A percentile compares a stretch with the other conserved stretches of the same genome.
Evolutionary conservation across 371 early-diverging fungal species (phyloP).

Genomic region (Mortierella sp.): DNA sequence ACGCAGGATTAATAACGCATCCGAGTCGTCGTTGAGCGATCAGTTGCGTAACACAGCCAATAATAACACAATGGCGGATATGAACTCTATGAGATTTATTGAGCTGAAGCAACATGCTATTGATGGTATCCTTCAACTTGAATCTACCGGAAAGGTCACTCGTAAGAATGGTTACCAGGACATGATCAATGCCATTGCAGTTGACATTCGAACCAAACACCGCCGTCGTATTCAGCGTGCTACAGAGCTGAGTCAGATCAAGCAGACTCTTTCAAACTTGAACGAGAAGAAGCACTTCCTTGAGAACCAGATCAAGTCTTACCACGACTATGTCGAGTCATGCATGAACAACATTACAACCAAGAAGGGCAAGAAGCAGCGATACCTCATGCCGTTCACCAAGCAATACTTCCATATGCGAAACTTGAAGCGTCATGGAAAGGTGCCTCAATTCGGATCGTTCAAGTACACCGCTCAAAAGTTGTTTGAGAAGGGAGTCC

Average conservation of each 20-base stretch:
- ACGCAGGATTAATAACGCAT: constrained; percentile 36
- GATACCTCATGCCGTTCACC: constrained; percentile 87
- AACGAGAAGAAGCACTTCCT: constrained; percentile 86
- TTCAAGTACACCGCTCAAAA: constrained; percentile 97
- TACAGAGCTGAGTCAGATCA: constrained; percentile 78
- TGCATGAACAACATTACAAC: constrained; percentile 90
- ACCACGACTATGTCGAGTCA: constrained; percentile 89
- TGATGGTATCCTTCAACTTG: constrained; percentile 82
- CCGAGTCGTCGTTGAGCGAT: constrained; percentile 39
- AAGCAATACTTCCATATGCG: constrained; percentile 94
- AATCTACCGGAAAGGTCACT: constrained; percentile 71
- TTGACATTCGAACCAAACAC: constrained; percentile 94
- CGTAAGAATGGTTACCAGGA: constrained; percentile 81
- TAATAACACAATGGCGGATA: constrained; percentile 58
- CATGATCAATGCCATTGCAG: constrained; percentile 91
- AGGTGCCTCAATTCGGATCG: constrained; percentile 96
- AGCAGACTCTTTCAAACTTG: constrained; percentile 84
- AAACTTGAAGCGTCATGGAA: constrained; percentile 85
- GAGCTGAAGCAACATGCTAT: constrained; percentile 78
- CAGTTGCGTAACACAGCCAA: constrained; percentile 39
- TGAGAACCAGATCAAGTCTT: constrained; percentile 86
- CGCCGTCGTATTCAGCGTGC: constrained; percentile 84
- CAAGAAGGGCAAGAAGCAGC: constrained; percentile 82
- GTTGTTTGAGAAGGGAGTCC: constrained; percentile 92
- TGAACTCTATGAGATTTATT: constrained; percentile 68